Percentiles rank a stretch among this genome's conserved stretches.
Evolutionary conservation across 805 yeast species (phyloP).

Genomic region (Kuraishia ogatae): DNA sequence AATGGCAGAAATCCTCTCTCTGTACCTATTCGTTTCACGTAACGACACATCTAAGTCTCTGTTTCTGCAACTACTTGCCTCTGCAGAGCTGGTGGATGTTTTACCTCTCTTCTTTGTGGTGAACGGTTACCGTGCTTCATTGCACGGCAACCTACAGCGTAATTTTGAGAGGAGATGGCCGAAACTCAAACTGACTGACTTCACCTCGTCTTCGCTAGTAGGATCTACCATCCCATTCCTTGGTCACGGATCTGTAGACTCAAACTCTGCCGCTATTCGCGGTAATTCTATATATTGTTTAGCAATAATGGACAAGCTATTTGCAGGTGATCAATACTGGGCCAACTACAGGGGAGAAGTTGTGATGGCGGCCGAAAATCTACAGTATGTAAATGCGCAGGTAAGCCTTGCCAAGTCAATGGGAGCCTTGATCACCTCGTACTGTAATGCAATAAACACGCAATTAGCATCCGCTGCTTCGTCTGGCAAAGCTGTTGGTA

Average conservation of each 20-base stretch:
- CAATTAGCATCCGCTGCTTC: not conserved
- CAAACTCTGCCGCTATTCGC: slow-evolving; percentile 11
- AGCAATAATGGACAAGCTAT: slow-evolving; percentile 51
- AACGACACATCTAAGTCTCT: slow-evolving; percentile 29
- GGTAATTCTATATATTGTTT: slow-evolving; percentile 14
- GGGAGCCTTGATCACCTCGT: slow-evolving; percentile 70
- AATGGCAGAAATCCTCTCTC: slow-evolving; percentile 67
- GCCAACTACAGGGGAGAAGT: slow-evolving; percentile 39
- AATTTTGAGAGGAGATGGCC: slow-evolving; percentile 43
- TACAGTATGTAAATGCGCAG: slow-evolving; percentile 61
- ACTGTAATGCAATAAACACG: slow-evolving; percentile 26
- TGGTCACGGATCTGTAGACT: slow-evolving; percentile 48
- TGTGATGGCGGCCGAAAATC: slow-evolving; percentile 48
- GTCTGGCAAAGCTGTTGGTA: slow-evolving; percentile 17
- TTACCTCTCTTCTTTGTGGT: slow-evolving; percentile 25
- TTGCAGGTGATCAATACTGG: slow-evolving; percentile 38
- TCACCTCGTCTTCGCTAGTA: slow-evolving; percentile 36
- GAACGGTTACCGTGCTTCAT: slow-evolving; percentile 9
- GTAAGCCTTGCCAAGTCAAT: slow-evolving; percentile 62
- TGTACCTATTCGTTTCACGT: slow-evolving; percentile 54
- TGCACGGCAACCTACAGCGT: slow-evolving; percentile 25
- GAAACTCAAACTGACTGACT: slow-evolving; percentile 36
- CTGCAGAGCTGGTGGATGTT: slow-evolving; percentile 24
- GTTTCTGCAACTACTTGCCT: slow-evolving; percentile 31
- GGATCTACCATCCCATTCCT: slow-evolving; percentile 30